phyloP scores from a whole-genome alignment of 2,329 filamentous ascomycete genomes.

The Alternaria sp. region DNA sequence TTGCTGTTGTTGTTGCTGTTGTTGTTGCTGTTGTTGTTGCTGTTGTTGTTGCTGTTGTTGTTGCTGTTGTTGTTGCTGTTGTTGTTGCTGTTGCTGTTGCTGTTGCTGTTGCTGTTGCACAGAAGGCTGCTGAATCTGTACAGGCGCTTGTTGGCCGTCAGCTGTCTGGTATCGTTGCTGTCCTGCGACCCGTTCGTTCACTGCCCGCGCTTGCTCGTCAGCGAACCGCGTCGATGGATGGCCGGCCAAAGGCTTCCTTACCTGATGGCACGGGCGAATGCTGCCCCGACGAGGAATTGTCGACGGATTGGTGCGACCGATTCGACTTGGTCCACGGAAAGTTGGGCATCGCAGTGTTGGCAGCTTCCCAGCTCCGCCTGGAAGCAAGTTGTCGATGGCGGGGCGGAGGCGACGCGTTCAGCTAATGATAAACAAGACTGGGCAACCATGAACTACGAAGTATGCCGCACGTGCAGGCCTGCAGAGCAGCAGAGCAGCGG shows the following conservation, averaged over 20 bases:
- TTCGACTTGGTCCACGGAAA: constrained; percentile 52
- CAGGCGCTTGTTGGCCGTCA: constrained; percentile 34
- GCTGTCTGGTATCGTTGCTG: constrained; percentile 38
- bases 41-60: too few species aligned
- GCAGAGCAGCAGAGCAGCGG: constrained; percentile 35
- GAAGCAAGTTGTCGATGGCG: constrained; percentile 32
- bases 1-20: too few species aligned
- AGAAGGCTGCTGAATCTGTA: constrained; percentile 30
- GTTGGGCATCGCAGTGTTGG: constrained; percentile 49
- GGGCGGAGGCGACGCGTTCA: constrained; percentile 35
- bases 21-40: too few species aligned
- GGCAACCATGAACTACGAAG: constrained; percentile 37
- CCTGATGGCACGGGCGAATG: constrained; percentile 48
- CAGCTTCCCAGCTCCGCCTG: constrained; percentile 32
- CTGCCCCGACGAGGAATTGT: constrained; percentile 44
- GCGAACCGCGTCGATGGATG: constrained; percentile 40
- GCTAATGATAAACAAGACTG: constrained; percentile 48
- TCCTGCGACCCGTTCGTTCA: constrained; percentile 43
- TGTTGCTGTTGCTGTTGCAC: constrained; percentile 22
- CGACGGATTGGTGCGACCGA: constrained; percentile 50
- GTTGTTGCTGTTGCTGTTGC: neutral
- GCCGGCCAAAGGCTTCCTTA: constrained; percentile 37
- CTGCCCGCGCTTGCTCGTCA: constrained; percentile 47
- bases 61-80: too few species aligned
- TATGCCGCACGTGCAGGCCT: constrained; percentile 46